phyloP scores from a whole-genome alignment of 805 yeast genomes.

The Kluyveromyces aestuarii region DNA sequence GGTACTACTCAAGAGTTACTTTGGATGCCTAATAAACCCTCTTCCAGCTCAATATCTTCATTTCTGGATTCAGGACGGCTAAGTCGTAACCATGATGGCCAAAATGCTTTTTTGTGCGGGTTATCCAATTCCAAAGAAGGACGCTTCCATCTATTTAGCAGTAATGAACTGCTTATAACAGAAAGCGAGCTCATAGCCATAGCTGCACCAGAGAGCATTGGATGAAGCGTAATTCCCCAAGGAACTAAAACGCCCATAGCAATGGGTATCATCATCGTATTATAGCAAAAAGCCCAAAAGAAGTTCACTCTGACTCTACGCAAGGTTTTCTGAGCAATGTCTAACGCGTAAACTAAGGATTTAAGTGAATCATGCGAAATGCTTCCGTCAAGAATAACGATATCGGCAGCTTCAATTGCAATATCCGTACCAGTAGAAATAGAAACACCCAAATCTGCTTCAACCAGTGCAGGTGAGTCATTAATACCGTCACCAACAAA shows the following conservation, averaged over 20 bases:
- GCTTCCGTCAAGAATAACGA: conserved; percentile 53
- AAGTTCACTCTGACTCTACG: conserved; percentile 70
- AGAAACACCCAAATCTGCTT: conserved; percentile 85
- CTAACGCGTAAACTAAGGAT: conserved; percentile 53
- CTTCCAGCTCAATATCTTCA: conserved; percentile 16
- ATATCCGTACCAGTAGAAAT: conserved; percentile 90
- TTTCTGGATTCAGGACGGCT: neutral
- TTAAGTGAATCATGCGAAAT: conserved; percentile 25
- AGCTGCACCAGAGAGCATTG: conserved; percentile 81
- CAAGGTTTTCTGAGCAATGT: conserved; percentile 64
- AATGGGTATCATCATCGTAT: conserved; percentile 77
- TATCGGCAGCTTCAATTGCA: conserved; percentile 94
- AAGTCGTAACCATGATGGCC: neutral
- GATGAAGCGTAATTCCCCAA: conserved; percentile 67
- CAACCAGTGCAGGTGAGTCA: conserved; percentile 92
- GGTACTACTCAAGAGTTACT: neutral
- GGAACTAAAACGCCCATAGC: conserved; percentile 91
- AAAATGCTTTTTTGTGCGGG: conserved; percentile 1
- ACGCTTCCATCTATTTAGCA: conserved; percentile 57
- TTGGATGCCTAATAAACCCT: conserved; percentile 3
- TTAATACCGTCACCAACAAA: conserved; percentile 98
- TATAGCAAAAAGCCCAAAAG: conserved; percentile 80
- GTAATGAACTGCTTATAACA: conserved; percentile 72
- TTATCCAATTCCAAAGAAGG: conserved; percentile 6
- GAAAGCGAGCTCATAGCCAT: conserved; percentile 92